phyloP scores from a whole-genome alignment of 2,329 filamentous ascomycete genomes.

The Fusarium annulatum region DNA sequence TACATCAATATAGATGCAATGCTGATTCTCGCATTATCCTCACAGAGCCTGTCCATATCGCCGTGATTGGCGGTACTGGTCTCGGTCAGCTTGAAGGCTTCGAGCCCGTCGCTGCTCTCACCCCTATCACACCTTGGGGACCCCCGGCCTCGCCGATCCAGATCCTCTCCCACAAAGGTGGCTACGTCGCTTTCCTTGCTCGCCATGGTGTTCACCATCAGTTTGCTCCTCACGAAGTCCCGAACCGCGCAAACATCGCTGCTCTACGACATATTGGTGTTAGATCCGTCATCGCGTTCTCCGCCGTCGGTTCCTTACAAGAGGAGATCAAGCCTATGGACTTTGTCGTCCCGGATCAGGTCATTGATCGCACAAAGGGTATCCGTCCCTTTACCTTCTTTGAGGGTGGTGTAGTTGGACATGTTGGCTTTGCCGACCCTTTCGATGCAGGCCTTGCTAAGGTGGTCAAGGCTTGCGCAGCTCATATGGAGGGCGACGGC shows the following conservation, averaged over 20 bases:
- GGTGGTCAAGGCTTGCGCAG: conserved; percentile 81
- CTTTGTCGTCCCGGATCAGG: conserved; percentile 95
- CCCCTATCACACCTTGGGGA: conserved; percentile 89
- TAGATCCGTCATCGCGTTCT: conserved; percentile 91
- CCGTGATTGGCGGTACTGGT: conserved; percentile 92
- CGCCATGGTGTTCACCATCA: conserved; percentile 92
- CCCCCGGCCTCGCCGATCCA: conserved; percentile 78
- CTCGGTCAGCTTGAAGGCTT: conserved; percentile 89
- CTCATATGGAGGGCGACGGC: conserved; percentile 81
- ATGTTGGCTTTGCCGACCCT: conserved; percentile 95
- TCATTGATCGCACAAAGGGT: conserved; percentile 97
- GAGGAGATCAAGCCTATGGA: conserved; percentile 95
- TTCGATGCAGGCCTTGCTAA: conserved; percentile 84
- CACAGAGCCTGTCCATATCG: conserved; percentile 79
- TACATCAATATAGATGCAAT: conserved; percentile 1
- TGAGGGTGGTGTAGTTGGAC: conserved; percentile 88
- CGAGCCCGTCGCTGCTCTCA: conserved; percentile 82
- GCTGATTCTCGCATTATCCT: conserved; percentile 26
- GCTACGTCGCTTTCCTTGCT: conserved; percentile 90
- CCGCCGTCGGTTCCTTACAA: conserved; percentile 90
- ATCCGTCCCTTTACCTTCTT: conserved; percentile 96
- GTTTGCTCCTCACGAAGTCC: conserved; percentile 93
- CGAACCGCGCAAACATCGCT: conserved; percentile 95
- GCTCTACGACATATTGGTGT: conserved; percentile 92
- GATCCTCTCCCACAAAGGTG: conserved; percentile 87